Evolutionary conservation across 139 green algal genomes (phyloP).

Genomic region (Auxenochlorella protothecoides): DNA sequence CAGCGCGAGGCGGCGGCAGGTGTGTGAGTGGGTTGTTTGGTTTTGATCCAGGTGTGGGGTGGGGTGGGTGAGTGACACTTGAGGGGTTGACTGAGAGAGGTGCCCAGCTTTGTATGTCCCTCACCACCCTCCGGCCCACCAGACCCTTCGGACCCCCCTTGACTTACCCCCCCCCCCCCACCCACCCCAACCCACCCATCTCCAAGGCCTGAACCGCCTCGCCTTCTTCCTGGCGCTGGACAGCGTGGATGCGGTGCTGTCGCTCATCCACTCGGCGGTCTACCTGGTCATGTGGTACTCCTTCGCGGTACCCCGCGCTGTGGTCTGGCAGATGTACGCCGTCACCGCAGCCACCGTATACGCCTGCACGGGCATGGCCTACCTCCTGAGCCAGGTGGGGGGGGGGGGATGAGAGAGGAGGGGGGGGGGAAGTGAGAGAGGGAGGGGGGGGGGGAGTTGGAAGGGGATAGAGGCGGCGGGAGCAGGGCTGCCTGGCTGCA

Average conservation of each 20-base stretch:
- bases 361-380: constrained; percentile 34
- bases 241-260: constrained; percentile 26
- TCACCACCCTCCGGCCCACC: background rate
- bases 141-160: background rate
- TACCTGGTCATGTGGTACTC: constrained; percentile 37
- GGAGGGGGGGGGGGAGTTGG: too few species aligned
- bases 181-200: too few species aligned
- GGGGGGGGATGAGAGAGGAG: background rate
- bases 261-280: constrained; percentile 18
- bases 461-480: too few species aligned
- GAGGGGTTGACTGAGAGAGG: too few species aligned
- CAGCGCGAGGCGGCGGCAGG: constrained; percentile 36
- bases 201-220: constrained; percentile 17
- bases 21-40: background rate
- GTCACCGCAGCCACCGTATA: constrained; percentile 35
- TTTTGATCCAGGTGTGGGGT: too few species aligned
- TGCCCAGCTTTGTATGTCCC: too few species aligned
- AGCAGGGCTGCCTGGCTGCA: background rate
- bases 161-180: too few species aligned
- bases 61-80: too few species aligned
- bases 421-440: background rate
- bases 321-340: constrained; percentile 49
- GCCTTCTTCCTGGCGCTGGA: constrained; percentile 41
- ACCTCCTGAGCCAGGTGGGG: constrained; percentile 30
- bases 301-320: constrained; percentile 28